A percentile compares a stretch with the other conserved stretches of the same genome.
phyloP scores from a whole-genome alignment of 306 rosid genomes.

The Betula pendula region DNA sequence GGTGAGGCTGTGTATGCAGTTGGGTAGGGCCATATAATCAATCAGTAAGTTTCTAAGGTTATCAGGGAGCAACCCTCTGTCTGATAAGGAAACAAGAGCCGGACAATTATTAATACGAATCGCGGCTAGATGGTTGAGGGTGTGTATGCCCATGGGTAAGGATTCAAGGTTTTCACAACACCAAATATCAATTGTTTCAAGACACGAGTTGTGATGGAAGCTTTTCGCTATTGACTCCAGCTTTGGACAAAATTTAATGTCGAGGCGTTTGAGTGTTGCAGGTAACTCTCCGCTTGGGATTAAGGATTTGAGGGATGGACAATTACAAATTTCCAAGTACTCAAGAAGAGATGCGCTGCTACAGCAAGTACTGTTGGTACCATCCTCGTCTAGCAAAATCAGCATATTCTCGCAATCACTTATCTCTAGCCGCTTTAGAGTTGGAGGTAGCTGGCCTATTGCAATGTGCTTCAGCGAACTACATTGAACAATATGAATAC shows the following conservation, averaged over 20 bases:
- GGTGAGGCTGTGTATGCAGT: conserved; percentile 10
- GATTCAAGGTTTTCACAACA: neutral
- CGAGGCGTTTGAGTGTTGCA: neutral
- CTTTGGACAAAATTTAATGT: fast-evolving
- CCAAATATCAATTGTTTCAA: fast-evolving
- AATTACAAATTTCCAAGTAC: neutral
- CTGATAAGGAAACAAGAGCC: conserved; percentile 7
- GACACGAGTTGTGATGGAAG: neutral
- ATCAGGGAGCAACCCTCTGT: conserved; percentile 3
- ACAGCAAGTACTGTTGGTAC: neutral
- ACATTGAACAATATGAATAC: neutral
- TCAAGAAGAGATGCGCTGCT: neutral
- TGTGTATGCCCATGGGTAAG: conserved; percentile 13
- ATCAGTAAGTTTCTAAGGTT: neutral
- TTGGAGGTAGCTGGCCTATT: conserved; percentile 14
- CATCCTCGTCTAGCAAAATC: neutral
- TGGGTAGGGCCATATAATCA: neutral
- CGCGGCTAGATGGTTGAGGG: neutral
- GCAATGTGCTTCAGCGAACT: conserved; percentile 15
- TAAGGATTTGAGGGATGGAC: neutral
- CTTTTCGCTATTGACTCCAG: neutral
- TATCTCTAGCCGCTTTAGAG: neutral
- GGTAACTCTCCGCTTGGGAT: neutral
- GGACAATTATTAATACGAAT: conserved; percentile 4
- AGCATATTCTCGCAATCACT: neutral